phyloP scores from a whole-genome alignment of 306 rosid species.

The Cercis canadensis region DNA sequence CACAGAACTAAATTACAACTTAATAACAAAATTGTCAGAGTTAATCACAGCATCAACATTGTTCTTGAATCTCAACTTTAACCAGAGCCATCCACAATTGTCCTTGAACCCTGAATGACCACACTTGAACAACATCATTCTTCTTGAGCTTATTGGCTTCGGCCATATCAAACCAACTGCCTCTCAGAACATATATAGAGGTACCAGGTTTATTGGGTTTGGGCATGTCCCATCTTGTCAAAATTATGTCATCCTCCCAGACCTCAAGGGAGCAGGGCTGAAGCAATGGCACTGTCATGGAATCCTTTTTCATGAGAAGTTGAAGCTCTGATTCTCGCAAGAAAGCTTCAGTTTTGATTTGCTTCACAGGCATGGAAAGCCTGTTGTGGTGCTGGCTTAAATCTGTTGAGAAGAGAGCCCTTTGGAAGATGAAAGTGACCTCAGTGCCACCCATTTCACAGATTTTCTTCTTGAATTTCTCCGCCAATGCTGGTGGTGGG shows the following conservation, averaged over 20 bases:
- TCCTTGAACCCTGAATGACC: not conserved
- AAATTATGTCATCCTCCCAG: not conserved
- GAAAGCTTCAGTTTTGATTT: not conserved
- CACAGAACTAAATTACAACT: too few species aligned
- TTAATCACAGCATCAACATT: too few species aligned
- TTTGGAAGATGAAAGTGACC: not conserved
- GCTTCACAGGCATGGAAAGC: not conserved
- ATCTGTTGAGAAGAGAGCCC: not conserved
- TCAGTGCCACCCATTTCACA: not conserved
- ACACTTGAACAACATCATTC: not conserved
- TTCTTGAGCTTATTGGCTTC: not conserved
- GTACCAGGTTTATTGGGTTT: not conserved
- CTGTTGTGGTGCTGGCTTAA: not conserved
- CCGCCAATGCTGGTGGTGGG: not conserved
- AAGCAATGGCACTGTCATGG: not conserved
- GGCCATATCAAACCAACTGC: not conserved
- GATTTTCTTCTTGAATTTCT: not conserved
- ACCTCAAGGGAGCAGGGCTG: not conserved
- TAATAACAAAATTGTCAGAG: too few species aligned
- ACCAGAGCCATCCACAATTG: conserved; percentile 11
- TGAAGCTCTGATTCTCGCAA: not conserved
- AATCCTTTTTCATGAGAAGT: too few species aligned
- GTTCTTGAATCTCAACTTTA: too few species aligned
- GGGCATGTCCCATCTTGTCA: not conserved
- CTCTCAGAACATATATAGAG: conserved; percentile 22